Evolutionary conservation across 768 basidiomycete species (phyloP), one percentile per base, ranked within the genome.

Genomic region (Tubosaeta sp.): DNA sequence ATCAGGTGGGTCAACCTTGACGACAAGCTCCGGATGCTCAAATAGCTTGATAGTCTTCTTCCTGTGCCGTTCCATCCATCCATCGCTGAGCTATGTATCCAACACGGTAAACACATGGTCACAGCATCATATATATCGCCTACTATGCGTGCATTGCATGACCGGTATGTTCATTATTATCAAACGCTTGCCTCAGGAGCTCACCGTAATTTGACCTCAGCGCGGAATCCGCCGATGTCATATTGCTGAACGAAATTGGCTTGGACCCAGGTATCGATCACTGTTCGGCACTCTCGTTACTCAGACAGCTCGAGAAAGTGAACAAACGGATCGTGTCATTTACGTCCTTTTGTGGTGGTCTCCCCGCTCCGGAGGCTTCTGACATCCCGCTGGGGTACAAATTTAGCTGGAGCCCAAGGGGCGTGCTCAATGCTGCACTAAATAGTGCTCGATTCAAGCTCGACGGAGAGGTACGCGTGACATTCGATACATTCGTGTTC

Each of bases 191-290:
- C 43, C n/a, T 16, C 22, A 3, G 6, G 34, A 10, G 3, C 32
- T 48, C n/a, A 19, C 31, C 6, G 16, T 9, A 22, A 14, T 32
- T 9, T 7, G 32, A 10, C 34, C 25, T 5, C 52, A 86, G 90
- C 4, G 90, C 92, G 4, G 54, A 74, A 34, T 63, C 75, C 4
- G 77, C 83, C 1, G 79, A 80, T 32, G 79, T 95, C 7, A 71
- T 95, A 1, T 71, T 97, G 2, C 75, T 97, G 39, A 95, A 92
- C 58, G 95, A 97, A 69, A 91, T 95, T 34, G 89, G 90, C 1
- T 75, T 94, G 1, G 92, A 95, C 65, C 91, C 92, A 0, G 92
- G 91, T 2, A 84, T 95, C 50, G 91, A 94, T 67, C 91, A 94
- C 62, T 85, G 88, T 66, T 90, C 89, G 11, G 93, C 92, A 0